A percentile compares a stretch with the other conserved stretches of the same genome.
phyloP scores from a whole-genome alignment of 345 rosid genomes.

The Capsella bursapastoris region DNA sequence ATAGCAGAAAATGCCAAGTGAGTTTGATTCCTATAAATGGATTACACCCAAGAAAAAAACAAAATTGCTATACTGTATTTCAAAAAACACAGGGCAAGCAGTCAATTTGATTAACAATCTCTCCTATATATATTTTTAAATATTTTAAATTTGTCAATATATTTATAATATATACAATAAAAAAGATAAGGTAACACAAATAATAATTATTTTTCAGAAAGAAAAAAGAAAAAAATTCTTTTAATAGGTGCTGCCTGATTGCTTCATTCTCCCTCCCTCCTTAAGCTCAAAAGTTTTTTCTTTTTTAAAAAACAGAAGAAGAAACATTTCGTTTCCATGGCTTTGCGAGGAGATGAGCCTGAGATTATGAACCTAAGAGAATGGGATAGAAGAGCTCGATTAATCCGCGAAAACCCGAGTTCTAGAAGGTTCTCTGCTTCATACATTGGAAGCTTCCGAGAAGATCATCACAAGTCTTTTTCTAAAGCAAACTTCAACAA shows the following conservation, averaged over 20 bases:
- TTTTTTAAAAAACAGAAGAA: slow-evolving; percentile 1
- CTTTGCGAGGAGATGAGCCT: slow-evolving; percentile 43
- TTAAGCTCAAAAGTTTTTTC: slow-evolving; percentile 6
- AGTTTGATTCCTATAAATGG: slow-evolving; percentile 36
- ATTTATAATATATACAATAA: too few species aligned
- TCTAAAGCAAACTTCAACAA: slow-evolving; percentile 60
- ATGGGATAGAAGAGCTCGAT: slow-evolving; percentile 59
- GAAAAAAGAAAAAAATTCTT: background rate
- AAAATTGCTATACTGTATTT: slow-evolving; percentile 32
- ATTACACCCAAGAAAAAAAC: slow-evolving; percentile 41
- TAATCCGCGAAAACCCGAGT: slow-evolving; percentile 54
- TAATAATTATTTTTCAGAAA: background rate
- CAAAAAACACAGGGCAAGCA: slow-evolving; percentile 23
- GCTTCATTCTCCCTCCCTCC: slow-evolving; percentile 45
- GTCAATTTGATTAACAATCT: slow-evolving; percentile 15
- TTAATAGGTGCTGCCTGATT: slow-evolving; percentile 33
- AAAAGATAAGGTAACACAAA: slow-evolving; percentile 26
- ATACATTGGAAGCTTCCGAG: slow-evolving; percentile 71
- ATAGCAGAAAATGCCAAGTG: slow-evolving; percentile 39
- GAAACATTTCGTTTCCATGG: slow-evolving; percentile 40
- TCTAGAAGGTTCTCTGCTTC: slow-evolving; percentile 88
- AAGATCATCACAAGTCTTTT: slow-evolving; percentile 60
- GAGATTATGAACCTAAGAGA: slow-evolving; percentile 57
- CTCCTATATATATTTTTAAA: background rate
- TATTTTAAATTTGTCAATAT: background rate